Conservation (phyloP, 768 basidiomycete species). For the Kwoniella europaea region DNA sequence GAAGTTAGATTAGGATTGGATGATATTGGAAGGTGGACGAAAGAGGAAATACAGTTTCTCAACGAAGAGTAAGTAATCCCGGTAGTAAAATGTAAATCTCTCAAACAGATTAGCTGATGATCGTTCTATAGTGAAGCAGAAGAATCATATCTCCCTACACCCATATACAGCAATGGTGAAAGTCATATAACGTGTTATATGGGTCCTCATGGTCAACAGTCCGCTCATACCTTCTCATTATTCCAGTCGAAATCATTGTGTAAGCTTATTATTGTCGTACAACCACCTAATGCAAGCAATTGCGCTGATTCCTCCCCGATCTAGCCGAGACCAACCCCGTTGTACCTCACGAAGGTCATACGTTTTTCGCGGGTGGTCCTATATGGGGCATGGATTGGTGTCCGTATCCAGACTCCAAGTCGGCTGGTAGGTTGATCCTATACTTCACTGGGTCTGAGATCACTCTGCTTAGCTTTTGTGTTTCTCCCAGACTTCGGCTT, state of each 20-base stretch:
- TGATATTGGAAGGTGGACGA: conserved; percentile 34
- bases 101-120: neutral
- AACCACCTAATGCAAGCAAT: conserved; percentile 4
- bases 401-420: conserved; percentile 65
- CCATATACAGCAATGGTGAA: conserved; percentile 26
- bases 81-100: neutral
- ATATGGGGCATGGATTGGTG: conserved; percentile 96
- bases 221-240: conserved; percentile 22
- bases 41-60: conserved; percentile 33
- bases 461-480: neutral
- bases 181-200: conserved; percentile 33
- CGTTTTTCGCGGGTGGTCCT: conserved; percentile 86
- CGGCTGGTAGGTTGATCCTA: conserved; percentile 31
- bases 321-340: conserved; percentile 25
- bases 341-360: conserved; percentile 24
- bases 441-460: neutral
- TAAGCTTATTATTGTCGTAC: conserved; percentile 18
- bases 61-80: conserved; percentile 31
- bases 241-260: conserved; percentile 37
- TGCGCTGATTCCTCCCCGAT: neutral
- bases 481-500: conserved; percentile 52
- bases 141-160: conserved; percentile 34
- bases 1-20: conserved; percentile 50
- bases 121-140: conserved; percentile 23
- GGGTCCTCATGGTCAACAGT: conserved; percentile 41